Evolutionary conservation across 2,329 filamentous ascomycete species (phyloP).

Genomic region (Calonectria naviculata): DNA sequence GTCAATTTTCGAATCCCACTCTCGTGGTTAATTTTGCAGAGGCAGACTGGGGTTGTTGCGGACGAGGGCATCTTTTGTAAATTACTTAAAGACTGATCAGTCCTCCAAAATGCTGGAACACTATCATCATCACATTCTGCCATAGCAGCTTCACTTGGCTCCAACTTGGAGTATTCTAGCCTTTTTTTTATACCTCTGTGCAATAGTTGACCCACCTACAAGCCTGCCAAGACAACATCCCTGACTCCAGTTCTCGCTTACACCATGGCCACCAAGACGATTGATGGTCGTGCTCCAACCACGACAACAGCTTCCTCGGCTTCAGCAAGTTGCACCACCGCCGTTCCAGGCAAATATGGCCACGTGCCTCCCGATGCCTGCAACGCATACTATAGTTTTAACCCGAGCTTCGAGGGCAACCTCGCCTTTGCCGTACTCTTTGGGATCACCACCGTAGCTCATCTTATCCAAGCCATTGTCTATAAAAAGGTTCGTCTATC

Average conservation of each 20-base stretch:
- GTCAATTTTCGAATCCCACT: conserved; percentile 10
- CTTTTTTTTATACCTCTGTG: neutral
- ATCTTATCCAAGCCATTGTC: conserved; percentile 42
- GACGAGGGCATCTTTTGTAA: neutral
- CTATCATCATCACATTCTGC: conserved; percentile 2
- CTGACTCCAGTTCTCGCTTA: neutral
- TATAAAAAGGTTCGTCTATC: conserved; percentile 43
- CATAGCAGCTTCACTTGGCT: neutral
- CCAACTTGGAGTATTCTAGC: neutral
- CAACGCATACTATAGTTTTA: conserved; percentile 46
- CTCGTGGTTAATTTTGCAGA: neutral
- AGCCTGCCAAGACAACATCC: neutral
- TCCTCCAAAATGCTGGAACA: neutral
- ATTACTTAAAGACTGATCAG: conserved; percentile 24
- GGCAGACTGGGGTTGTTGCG: neutral
- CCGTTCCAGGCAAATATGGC: conserved; percentile 46
- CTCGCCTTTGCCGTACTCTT: conserved; percentile 46
- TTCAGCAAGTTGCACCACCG: conserved; percentile 46
- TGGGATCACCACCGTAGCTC: conserved; percentile 40
- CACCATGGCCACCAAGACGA: conserved; percentile 34
- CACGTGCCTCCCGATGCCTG: conserved; percentile 45
- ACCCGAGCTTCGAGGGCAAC: conserved; percentile 48
- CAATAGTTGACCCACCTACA: neutral
- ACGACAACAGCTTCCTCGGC: conserved; percentile 46
- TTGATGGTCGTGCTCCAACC: conserved; percentile 17